Evolutionary conservation across 352 stramenopile genomes (phyloP).

Genomic region (Globisporangium rhizosaccharum): DNA sequence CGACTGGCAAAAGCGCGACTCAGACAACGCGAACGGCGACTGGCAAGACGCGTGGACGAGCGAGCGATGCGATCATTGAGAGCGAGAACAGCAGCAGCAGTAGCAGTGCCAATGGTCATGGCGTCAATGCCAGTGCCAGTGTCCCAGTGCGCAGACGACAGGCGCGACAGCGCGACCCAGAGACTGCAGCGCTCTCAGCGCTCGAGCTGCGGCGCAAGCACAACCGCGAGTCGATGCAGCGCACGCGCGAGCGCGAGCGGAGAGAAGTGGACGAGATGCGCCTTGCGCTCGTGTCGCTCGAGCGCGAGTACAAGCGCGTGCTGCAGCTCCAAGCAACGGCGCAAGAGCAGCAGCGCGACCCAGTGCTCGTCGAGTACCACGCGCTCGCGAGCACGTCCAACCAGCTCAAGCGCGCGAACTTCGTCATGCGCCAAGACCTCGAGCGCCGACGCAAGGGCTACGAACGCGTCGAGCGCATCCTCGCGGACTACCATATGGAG

Average conservation of each 20-base stretch:
- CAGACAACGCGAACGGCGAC: not conserved
- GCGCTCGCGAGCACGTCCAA: slow-evolving; percentile 29
- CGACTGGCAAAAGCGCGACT: not conserved
- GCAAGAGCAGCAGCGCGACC: slow-evolving; percentile 1
- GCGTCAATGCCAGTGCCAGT: not conserved
- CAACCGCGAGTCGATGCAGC: slow-evolving; percentile 49
- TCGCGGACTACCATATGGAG: slow-evolving; percentile 35
- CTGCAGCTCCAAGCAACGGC: slow-evolving; percentile 13
- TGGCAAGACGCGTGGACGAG: not conserved
- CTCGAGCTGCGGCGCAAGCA: slow-evolving; percentile 31
- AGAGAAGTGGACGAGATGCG: slow-evolving; percentile 29
- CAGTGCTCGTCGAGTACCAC: slow-evolving; percentile 23
- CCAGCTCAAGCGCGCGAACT: slow-evolving; percentile 30
- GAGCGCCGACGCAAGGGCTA: slow-evolving; percentile 27
- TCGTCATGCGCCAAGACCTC: slow-evolving; percentile 31
- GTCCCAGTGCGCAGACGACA: not conserved
- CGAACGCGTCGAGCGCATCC: slow-evolving; percentile 36
- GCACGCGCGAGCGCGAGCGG: slow-evolving; percentile 25
- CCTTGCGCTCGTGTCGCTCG: slow-evolving; percentile 25
- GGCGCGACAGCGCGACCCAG: not conserved
- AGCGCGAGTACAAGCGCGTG: slow-evolving; percentile 28
- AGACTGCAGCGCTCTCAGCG: not conserved
- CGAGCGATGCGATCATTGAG: not conserved
- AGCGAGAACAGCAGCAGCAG: too few relatives aligned
- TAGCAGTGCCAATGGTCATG: too few relatives aligned